Conservation (phyloP, 202 grass and related monocot genomes). For the Alloteropsis angusta region DNA sequence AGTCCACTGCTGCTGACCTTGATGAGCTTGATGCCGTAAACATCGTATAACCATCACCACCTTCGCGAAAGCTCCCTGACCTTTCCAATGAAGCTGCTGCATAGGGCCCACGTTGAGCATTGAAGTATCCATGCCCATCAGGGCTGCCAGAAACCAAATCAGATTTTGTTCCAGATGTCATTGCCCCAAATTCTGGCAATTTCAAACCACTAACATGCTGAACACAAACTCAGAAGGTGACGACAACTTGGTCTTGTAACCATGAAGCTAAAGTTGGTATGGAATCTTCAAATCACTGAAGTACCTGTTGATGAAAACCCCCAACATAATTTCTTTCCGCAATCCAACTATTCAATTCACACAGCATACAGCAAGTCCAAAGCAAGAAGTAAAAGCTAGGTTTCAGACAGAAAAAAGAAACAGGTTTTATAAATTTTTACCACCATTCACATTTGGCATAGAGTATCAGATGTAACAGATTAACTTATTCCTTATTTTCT, state of each 20-base stretch:
- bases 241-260: constrained; percentile 23
- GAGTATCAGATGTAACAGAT: not conserved
- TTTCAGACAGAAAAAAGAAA: constrained; percentile 7
- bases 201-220: constrained; percentile 19
- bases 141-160: constrained; percentile 48
- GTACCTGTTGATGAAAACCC: constrained; percentile 26
- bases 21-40: constrained; percentile 35
- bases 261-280: constrained; percentile 22
- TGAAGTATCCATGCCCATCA: constrained; percentile 58
- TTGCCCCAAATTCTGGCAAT: constrained; percentile 29
- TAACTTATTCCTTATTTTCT: not conserved
- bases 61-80: constrained; percentile 53
- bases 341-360: not conserved
- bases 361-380: not conserved
- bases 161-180: constrained; percentile 63
- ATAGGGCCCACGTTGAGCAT: constrained; percentile 37
- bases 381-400: constrained; percentile 8
- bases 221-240: constrained; percentile 23
- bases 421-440: not conserved
- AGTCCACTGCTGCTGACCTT: constrained; percentile 33
- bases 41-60: constrained; percentile 27
- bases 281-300: constrained; percentile 23
- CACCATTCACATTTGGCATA: not conserved
- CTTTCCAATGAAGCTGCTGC: constrained; percentile 52
- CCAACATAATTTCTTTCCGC: not conserved